These are phyloP conservation scores for Tephrocybe sp. DNA, from an alignment of 768 basidiomycete species.

Conservation along the genomic window DNA sequence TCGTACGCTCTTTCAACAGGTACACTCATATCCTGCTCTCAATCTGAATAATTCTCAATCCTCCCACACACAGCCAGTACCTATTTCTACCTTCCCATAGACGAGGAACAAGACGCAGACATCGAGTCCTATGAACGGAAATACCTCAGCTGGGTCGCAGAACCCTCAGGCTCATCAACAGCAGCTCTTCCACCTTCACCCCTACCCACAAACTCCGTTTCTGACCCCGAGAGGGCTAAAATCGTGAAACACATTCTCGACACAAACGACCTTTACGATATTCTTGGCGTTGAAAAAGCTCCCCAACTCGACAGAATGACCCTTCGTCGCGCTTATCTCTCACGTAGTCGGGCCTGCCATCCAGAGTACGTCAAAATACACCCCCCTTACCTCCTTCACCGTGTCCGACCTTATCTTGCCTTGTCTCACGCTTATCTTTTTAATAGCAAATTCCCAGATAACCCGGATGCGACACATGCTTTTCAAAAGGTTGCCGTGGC, in stretches of 20 bases:
- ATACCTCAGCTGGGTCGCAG: constrained; percentile 47
- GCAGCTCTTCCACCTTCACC: constrained; percentile 6
- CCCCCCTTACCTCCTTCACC: background rate
- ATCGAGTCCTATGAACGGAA: constrained; percentile 43
- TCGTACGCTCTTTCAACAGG: constrained; percentile 46
- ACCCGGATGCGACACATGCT: constrained; percentile 74
- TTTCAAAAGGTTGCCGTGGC: constrained; percentile 88
- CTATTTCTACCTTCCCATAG: constrained; percentile 63
- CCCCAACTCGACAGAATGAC: constrained; percentile 53
- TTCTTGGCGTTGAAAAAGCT: constrained; percentile 61
- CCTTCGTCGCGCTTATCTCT: constrained; percentile 73
- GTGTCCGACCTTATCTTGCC: constrained; percentile 8
- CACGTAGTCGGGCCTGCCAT: constrained; percentile 73
- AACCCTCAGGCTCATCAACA: constrained; percentile 29
- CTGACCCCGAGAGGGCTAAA: constrained; percentile 10
- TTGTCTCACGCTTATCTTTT: constrained; percentile 10
- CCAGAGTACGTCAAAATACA: constrained; percentile 64
- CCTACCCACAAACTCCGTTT: background rate
- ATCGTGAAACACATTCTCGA: constrained; percentile 54
- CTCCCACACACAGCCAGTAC: constrained; percentile 42
- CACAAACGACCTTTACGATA: constrained; percentile 66
- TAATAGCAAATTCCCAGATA: constrained; percentile 73
- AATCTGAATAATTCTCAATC: constrained; percentile 1
- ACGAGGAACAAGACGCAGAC: constrained; percentile 51
- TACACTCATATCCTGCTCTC: constrained; percentile 10